Conservation (phyloP, 805 yeast species). For the Kuraishia ogatae region DNA sequence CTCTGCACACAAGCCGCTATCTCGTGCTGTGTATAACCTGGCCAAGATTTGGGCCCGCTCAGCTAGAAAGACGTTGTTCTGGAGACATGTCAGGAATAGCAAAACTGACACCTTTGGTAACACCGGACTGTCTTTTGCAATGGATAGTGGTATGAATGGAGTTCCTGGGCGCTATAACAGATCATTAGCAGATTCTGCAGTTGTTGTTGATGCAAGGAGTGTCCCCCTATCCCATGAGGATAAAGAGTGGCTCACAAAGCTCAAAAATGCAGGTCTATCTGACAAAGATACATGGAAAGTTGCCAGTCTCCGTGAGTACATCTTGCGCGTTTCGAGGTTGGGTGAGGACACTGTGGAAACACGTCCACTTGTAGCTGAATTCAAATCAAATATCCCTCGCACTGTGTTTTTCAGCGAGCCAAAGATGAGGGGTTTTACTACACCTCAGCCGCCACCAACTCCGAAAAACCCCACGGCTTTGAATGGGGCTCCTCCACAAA, state of each 20-base stretch:
- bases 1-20: conserved; percentile 58
- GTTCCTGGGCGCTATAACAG: conserved; percentile 9
- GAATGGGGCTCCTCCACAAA: not conserved
- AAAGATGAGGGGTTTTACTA: not conserved
- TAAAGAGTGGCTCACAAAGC: conserved; percentile 60
- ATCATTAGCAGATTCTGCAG: conserved; percentile 18
- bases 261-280: conserved; percentile 64
- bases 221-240: conserved; percentile 58
- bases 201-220: conserved; percentile 28
- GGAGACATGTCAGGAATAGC: conserved; percentile 46
- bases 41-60: conserved; percentile 65
- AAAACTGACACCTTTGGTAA: conserved; percentile 37
- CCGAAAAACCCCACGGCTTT: not conserved
- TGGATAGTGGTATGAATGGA: conserved; percentile 13
- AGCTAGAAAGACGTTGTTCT: conserved; percentile 63
- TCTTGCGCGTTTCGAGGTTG: conserved; percentile 44
- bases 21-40: conserved; percentile 55
- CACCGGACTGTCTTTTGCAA: conserved; percentile 24
- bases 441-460: not conserved
- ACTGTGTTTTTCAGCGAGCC: not conserved
- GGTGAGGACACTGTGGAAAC: not conserved
- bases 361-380: not conserved
- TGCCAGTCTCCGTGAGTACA: conserved; percentile 58
- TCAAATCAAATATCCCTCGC: not conserved
- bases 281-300: conserved; percentile 80